Evolutionary conservation across 345 rosid genomes (phyloP), one percentile per base, ranked within the genome.

Genomic region (Ceriops decandra): DNA sequence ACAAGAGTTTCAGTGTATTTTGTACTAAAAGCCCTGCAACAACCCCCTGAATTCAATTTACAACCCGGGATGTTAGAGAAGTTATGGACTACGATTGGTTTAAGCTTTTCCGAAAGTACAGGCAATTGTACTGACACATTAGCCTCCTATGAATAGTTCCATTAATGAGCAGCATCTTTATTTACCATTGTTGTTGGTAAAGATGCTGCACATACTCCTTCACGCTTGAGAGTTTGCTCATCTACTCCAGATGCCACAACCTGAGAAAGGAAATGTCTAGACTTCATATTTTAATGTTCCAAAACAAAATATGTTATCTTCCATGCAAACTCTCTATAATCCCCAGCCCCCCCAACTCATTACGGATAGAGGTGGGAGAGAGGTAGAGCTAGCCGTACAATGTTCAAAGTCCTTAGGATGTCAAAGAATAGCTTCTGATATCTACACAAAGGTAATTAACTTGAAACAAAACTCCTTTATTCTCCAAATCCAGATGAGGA

Each of bases 191-290:
- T 93, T 64, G 97, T 91, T 30, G 96, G 98, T 68, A 91, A 76
- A 73, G 98, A 93, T 80, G 98, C 97, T 16, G 98, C 98, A 81
- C 98, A 91, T 70, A 93, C 97, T 24, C 98, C 98, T 76, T 93
- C 97, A 61, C 97, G 89, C 76, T 91, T 93, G 52, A 93, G 92
- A 13, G 97, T 91, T 32, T 91, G 85, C 81, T 93, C 98, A 81
- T 93, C 98, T 46, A 93, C 86, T 73, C 98, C 98, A 80, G 97
- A 91, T 78, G 97, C 96, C 36, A 93, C 98, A 62, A 93, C 96
- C 98, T 91, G 75, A 64, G 54, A 63, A 70, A 69, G 24, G 20
- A 21, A 59, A 60, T 64, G 62, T 38, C 35, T 33, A n/a, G 57
- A 24, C 3, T 28, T 35, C 16, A 54, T 31, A 70, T 38, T 19